Evolutionary conservation across 2,329 filamentous ascomycete genomes (phyloP).

Genomic region (Fusarium illudens): DNA sequence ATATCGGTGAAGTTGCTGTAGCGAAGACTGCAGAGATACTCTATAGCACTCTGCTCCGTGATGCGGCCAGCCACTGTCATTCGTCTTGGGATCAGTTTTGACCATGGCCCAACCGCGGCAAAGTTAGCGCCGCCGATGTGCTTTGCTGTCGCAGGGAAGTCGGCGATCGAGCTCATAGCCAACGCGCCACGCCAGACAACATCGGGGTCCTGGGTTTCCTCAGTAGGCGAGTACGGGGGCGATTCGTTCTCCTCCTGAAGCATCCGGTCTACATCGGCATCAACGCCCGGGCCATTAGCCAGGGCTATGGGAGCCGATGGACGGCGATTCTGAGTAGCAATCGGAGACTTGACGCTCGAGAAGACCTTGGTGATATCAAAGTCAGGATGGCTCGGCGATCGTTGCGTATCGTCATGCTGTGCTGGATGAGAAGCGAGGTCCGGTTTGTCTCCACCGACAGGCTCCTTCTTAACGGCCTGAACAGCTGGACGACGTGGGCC

Average conservation of each 20-base stretch:
- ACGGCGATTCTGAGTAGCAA: slow-evolving; percentile 56
- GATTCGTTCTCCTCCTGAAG: slow-evolving; percentile 83
- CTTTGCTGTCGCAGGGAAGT: slow-evolving; percentile 79
- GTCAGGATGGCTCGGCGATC: slow-evolving; percentile 64
- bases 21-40: slow-evolving; percentile 88
- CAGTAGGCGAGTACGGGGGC: slow-evolving; percentile 83
- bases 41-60: slow-evolving; percentile 81
- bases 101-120: slow-evolving; percentile 71
- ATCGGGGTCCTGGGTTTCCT: slow-evolving; percentile 72
- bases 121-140: slow-evolving; percentile 88
- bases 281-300: slow-evolving; percentile 70
- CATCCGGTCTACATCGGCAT: slow-evolving; percentile 89
- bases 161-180: slow-evolving; percentile 79
- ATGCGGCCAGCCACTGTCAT: slow-evolving; percentile 83
- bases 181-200: slow-evolving; percentile 81
- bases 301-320: slow-evolving; percentile 57
- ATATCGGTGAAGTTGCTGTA: slow-evolving; percentile 87
- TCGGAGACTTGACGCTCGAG: slow-evolving; percentile 81
- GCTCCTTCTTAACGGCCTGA: slow-evolving; percentile 49
- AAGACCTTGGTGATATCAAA: slow-evolving; percentile 91
- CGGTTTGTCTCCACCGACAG: slow-evolving; percentile 36
- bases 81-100: slow-evolving; percentile 74
- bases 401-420: slow-evolving; percentile 55
- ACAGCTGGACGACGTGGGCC: slow-evolving; percentile 34
- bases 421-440: slow-evolving; percentile 44